Evolutionary conservation across 2,329 filamentous ascomycete genomes (phyloP).

Genomic region (Pseudogymnoascus sp.): DNA sequence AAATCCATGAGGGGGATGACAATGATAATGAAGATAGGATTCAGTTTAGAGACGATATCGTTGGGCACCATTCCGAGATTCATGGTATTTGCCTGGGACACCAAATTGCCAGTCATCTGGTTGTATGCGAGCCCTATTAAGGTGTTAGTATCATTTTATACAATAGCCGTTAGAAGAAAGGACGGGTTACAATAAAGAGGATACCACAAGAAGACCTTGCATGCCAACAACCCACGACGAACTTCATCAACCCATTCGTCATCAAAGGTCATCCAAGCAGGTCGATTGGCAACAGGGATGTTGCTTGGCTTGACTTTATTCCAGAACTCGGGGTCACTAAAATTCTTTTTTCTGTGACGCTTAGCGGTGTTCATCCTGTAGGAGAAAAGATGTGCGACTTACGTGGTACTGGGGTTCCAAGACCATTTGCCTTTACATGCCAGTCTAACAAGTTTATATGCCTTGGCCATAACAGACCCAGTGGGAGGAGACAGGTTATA

Average conservation of each 20-base stretch:
- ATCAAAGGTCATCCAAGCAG: constrained; percentile 73
- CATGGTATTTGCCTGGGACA: constrained; percentile 61
- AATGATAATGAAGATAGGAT: constrained; percentile 68
- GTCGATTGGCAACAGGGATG: constrained; percentile 48
- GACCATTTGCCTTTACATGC: constrained; percentile 59
- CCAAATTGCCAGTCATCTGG: constrained; percentile 54
- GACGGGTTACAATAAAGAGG: constrained; percentile 34
- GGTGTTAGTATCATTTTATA: constrained; percentile 45
- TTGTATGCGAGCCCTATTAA: constrained; percentile 46
- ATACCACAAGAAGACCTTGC: constrained; percentile 57
- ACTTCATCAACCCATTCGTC: constrained; percentile 79
- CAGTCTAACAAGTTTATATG: constrained; percentile 51
- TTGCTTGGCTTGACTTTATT: constrained; percentile 60
- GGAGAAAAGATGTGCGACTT: neutral
- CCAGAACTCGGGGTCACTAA: constrained; percentile 52
- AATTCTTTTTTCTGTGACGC: constrained; percentile 32
- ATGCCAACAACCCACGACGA: constrained; percentile 60
- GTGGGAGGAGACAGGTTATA: constrained; percentile 61
- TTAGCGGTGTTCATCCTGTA: neutral
- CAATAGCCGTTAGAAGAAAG: constrained; percentile 37
- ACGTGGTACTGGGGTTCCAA: constrained; percentile 45
- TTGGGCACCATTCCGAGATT: constrained; percentile 65
- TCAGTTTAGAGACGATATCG: constrained; percentile 68
- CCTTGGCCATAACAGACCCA: constrained; percentile 64
- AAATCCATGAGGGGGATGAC: constrained; percentile 66